These are phyloP conservation scores for Solanum acaule DNA, from an alignment of 257 asterid species.

Conservation along the genomic window DNA sequence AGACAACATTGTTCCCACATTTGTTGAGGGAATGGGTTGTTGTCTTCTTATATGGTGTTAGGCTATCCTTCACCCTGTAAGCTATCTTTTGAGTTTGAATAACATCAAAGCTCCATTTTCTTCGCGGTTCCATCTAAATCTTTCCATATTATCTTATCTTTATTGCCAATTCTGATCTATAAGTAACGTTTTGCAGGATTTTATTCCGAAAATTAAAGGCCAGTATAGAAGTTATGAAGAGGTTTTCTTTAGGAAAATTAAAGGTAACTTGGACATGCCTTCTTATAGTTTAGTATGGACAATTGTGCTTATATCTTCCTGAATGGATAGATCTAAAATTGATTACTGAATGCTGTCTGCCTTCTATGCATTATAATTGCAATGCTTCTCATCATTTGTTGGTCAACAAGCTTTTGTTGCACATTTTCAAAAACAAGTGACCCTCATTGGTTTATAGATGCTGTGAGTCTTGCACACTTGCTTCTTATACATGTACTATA, in stretches of 20 bases:
- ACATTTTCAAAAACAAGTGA: not conserved
- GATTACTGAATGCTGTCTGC: not conserved
- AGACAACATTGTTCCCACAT: not conserved
- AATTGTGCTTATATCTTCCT: not conserved
- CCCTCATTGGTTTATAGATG: not conserved
- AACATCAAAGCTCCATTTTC: not conserved
- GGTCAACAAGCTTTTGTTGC: not conserved
- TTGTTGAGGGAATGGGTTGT: not conserved
- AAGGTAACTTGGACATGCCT: conserved; percentile 32
- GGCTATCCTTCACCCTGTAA: not conserved
- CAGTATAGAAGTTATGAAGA: conserved; percentile 60
- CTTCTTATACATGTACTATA: not conserved
- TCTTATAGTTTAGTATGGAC: not conserved
- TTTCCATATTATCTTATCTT: not conserved
- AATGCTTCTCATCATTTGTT: not conserved
- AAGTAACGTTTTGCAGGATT: conserved; percentile 38
- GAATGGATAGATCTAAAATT: not conserved
- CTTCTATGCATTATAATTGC: not conserved
- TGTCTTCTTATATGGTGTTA: not conserved
- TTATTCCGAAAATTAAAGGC: conserved; percentile 52
- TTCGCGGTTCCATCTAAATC: not conserved
- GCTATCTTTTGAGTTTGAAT: not conserved
- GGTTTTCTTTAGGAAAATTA: conserved; percentile 51
- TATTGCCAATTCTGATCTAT: not conserved
- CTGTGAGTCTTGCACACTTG: not conserved